Conservation (phyloP, 371 early-diverging fungal species). For the Dinochytrium kinnereticum region DNA sequence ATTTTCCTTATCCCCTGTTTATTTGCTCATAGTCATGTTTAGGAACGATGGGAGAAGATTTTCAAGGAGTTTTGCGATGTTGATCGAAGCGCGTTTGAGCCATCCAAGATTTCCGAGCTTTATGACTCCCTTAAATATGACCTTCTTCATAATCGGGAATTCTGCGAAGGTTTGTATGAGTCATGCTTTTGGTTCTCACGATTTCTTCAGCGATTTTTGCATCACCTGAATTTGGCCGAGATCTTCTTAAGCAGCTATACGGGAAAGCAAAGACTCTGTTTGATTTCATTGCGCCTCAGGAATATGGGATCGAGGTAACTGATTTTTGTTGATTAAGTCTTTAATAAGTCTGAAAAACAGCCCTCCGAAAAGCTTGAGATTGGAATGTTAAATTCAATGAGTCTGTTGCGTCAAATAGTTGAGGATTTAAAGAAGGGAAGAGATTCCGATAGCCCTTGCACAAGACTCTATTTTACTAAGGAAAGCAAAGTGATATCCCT, state of each 20-base stretch:
- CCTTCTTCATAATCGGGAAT: slow-evolving; percentile 88
- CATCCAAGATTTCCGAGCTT: slow-evolving; percentile 89
- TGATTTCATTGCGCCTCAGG: slow-evolving; percentile 91
- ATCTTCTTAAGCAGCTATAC: slow-evolving; percentile 72
- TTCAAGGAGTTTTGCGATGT: slow-evolving; percentile 86
- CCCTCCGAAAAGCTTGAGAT: slow-evolving; percentile 85
- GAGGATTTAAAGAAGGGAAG: slow-evolving; percentile 71
- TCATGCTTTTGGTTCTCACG: neutral
- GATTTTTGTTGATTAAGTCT: neutral
- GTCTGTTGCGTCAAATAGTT: slow-evolving; percentile 77
- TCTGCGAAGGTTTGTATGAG: slow-evolving; percentile 78
- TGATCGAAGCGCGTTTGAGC: slow-evolving; percentile 58
- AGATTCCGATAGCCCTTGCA: slow-evolving; percentile 61
- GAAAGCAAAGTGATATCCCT: slow-evolving; percentile 85
- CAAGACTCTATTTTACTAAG: slow-evolving; percentile 95
- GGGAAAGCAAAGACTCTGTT: slow-evolving; percentile 81
- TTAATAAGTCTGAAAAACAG: slow-evolving; percentile 6
- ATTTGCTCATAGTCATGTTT: neutral
- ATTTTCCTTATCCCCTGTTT: neutral
- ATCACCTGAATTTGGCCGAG: slow-evolving; percentile 31
- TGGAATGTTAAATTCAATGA: slow-evolving; percentile 79
- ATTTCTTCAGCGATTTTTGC: slow-evolving; percentile 32
- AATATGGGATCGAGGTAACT: slow-evolving; percentile 81
- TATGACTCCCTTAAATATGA: slow-evolving; percentile 97
- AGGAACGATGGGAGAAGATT: slow-evolving; percentile 96